Percentiles rank a stretch among this genome's conserved stretches.
Evolutionary conservation across 306 rosid species (phyloP).

Genomic region (Hippophae rhamnoides): DNA sequence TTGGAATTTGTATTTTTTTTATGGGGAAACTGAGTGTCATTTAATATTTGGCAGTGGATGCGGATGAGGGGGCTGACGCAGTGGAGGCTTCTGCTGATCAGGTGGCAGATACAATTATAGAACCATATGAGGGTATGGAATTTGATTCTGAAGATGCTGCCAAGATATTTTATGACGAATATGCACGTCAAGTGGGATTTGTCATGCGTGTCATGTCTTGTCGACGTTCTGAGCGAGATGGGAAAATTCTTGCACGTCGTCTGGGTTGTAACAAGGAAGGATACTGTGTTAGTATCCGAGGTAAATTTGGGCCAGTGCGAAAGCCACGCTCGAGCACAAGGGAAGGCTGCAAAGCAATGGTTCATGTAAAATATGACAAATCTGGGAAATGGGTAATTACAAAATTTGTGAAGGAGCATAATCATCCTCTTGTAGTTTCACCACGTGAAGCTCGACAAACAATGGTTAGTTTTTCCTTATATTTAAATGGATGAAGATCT

Average conservation of each 20-base stretch:
- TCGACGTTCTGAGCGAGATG: conserved; percentile 93
- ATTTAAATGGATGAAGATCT: not conserved
- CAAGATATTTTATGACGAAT: conserved; percentile 85
- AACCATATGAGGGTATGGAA: conserved; percentile 83
- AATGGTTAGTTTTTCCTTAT: conserved; percentile 45
- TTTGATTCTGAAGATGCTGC: conserved; percentile 95
- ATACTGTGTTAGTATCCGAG: conserved; percentile 63
- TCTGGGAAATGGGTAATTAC: conserved; percentile 91
- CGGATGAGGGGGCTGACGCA: conserved; percentile 40
- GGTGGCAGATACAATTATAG: conserved; percentile 42
- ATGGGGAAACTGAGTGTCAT: conserved; percentile 16
- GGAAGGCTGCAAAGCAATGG: conserved; percentile 97
- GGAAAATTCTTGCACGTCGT: conserved; percentile 89
- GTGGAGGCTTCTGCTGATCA: conserved; percentile 36
- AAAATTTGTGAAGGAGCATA: conserved; percentile 84
- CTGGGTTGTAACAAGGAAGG: conserved; percentile 96
- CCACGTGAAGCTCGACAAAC: conserved; percentile 97
- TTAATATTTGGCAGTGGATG: conserved; percentile 48
- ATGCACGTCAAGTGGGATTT: conserved; percentile 71
- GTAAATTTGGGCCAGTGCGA: conserved; percentile 66
- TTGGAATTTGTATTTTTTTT: too few species aligned
- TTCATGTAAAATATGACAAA: conserved; percentile 78
- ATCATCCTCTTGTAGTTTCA: conserved; percentile 75
- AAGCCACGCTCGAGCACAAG: conserved; percentile 82
- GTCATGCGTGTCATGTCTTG: conserved; percentile 98